A percentile compares a stretch with the other conserved stretches of the same genome.
Conservation (phyloP, 2,329 filamentous ascomycete species). For the Botryotinia globosa region DNA sequence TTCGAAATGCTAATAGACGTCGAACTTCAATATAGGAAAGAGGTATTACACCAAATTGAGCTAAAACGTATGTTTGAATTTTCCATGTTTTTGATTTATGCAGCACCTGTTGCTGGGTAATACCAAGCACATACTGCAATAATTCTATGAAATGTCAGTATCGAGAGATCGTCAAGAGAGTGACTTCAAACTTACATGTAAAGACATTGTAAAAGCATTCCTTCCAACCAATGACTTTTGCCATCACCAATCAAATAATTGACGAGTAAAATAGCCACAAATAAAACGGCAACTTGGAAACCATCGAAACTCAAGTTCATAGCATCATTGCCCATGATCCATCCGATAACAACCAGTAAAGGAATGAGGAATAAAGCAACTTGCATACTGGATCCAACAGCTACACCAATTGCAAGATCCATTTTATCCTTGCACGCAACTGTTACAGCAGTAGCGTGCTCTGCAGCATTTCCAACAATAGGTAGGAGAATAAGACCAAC, state of each 20-base stretch:
- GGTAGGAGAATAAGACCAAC: constrained; percentile 78
- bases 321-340: constrained; percentile 64
- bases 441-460: constrained; percentile 81
- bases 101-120: constrained; percentile 20
- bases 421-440: constrained; percentile 73
- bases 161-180: too few species aligned
- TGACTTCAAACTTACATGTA: constrained; percentile 35
- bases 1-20: not conserved
- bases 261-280: constrained; percentile 78
- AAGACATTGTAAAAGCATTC: constrained; percentile 35
- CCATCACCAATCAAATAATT: constrained; percentile 79
- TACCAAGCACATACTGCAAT: constrained; percentile 31
- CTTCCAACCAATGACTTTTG: constrained; percentile 49
- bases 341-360: constrained; percentile 75
- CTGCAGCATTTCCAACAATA: constrained; percentile 78
- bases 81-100: not conserved
- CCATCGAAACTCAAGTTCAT: constrained; percentile 71
- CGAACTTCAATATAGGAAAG: not conserved
- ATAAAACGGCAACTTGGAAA: constrained; percentile 84
- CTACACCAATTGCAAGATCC: constrained; percentile 74
- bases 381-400: constrained; percentile 79
- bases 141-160: constrained; percentile 21
- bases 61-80: not conserved
- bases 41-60: not conserved
- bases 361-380: constrained; percentile 80